Evolutionary conservation across 331 rosid genomes (phyloP), one percentile per base, ranked within the genome.

Genomic region (Malus hybrid): DNA sequence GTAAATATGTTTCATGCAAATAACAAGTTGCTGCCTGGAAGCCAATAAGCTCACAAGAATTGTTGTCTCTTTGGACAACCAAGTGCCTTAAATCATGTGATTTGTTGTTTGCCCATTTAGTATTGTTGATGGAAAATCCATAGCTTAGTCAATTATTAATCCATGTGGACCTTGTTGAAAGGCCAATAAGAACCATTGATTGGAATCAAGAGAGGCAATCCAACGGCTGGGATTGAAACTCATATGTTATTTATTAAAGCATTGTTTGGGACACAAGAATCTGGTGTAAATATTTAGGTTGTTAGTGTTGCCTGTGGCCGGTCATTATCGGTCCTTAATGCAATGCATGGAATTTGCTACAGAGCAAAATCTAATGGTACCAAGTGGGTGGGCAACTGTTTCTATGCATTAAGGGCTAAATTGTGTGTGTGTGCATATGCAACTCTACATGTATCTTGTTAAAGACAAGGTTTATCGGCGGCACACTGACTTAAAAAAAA

Each of bases 401-500:
- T 22, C 31, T 46, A 65, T 42, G 59, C 69, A 67, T 78, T 57
- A 59, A 27, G 82, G 76, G 76, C 81, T 81, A 79, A 42, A 84
- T 24, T 42, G 14, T 42, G 48, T 1, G 44, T 1, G 48, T 1
- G 36, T 7, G 6, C 48, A 42, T 42, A 10, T 10, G 48, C 87
- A 82, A 84, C 89, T 82, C 82, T 62, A 80, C 71, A 76, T 83
- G 77, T 85, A 84, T 86, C 85, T 82, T 80, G 88, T 83, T 80
- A 81, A 86, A 87, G 91, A 88, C 93, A 88, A 81, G 57, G 9
- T 52, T 50, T 5, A 50, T 5, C 3, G 9, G 19, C 36, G 36
- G 36, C 36, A 33, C 36, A 1, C 8, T 33, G 8, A 6, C 8
- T 8, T 36, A 36, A 36, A 7, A 7, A 4, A 36, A 39, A 39